Evolutionary conservation across 352 stramenopile species (phyloP).

Genomic region (Phytopythium boreale): DNA sequence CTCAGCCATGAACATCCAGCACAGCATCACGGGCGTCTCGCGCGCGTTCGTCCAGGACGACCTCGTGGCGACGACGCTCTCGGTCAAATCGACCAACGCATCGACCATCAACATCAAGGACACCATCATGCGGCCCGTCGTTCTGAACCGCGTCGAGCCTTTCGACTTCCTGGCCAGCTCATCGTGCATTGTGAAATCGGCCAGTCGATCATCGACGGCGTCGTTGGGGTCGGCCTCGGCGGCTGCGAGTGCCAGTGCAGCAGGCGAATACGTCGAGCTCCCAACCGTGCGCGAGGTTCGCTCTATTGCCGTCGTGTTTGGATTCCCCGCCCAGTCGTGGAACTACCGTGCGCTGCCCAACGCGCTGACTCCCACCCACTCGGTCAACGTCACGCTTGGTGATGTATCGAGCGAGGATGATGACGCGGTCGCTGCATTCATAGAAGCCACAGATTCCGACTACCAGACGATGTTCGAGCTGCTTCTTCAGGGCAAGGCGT

Average conservation of each 20-base stretch:
- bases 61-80: slow-evolving; percentile 12
- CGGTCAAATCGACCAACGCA: not conserved
- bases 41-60: slow-evolving; percentile 32
- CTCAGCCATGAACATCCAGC: slow-evolving; percentile 32
- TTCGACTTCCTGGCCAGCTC: slow-evolving; percentile 32
- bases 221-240: slow-evolving; percentile 6
- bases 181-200: slow-evolving; percentile 14
- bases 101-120: slow-evolving; percentile 24
- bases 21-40: slow-evolving; percentile 23
- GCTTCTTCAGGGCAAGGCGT: slow-evolving; percentile 35
- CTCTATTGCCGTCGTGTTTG: slow-evolving; percentile 33
- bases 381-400: slow-evolving; percentile 13
- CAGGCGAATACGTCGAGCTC: slow-evolving; percentile 19
- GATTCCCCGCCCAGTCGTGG: slow-evolving; percentile 34
- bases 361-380: slow-evolving; percentile 12
- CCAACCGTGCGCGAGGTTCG: slow-evolving; percentile 26
- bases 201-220: not conserved
- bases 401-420: slow-evolving; percentile 1
- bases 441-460: slow-evolving; percentile 14
- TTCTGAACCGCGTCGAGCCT: slow-evolving; percentile 18
- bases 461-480: slow-evolving; percentile 33
- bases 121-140: slow-evolving; percentile 30
- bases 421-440: slow-evolving; percentile 16
- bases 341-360: slow-evolving; percentile 38
- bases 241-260: slow-evolving; percentile 2